phyloP scores from a whole-genome alignment of 2,329 filamentous ascomycete species.

The Fusarium verticillioides region DNA sequence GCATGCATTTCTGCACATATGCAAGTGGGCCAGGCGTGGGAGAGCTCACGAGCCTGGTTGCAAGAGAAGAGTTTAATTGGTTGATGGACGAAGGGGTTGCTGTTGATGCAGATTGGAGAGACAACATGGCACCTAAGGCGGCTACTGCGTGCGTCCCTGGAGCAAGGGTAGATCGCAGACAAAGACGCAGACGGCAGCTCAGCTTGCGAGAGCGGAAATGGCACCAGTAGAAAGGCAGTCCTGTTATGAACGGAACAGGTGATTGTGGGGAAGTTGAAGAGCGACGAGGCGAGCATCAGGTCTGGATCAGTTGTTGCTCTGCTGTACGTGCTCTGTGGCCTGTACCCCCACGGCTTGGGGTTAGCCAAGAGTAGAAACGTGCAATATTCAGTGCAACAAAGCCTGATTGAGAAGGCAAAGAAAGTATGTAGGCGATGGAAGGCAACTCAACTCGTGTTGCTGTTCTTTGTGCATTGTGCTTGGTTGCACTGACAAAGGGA shows the following conservation, averaged over 20 bases:
- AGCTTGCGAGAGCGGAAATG: conserved; percentile 16
- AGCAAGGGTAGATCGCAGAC: conserved; percentile 31
- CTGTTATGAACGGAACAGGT: conserved; percentile 22
- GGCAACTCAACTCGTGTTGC: conserved; percentile 15
- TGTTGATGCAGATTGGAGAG: conserved; percentile 33
- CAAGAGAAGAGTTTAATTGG: conserved; percentile 26
- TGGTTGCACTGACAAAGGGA: conserved; percentile 32
- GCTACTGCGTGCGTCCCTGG: conserved; percentile 24
- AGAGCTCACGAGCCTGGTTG: conserved; percentile 33
- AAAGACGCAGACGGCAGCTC: conserved; percentile 26
- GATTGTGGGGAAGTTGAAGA: conserved; percentile 38
- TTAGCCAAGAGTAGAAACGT: conserved; percentile 20
- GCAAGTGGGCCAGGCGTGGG: conserved; percentile 22
- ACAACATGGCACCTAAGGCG: conserved; percentile 25
- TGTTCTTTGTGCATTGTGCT: conserved; percentile 14
- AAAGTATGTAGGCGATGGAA: conserved; percentile 10
- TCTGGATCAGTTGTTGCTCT: conserved; percentile 9
- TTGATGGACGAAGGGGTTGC: conserved; percentile 23
- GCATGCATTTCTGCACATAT: conserved; percentile 29
- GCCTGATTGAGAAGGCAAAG: conserved; percentile 8
- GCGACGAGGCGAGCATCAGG: conserved; percentile 17
- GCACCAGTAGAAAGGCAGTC: conserved; percentile 13
- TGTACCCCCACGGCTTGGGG: conserved; percentile 38
- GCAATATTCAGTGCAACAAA: conserved; percentile 8
- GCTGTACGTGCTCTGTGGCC: not conserved